Base-by-base conservation (phyloP, 2,329 filamentous ascomycete genomes). In the Ophiostoma novo-ulmi region DNA sequence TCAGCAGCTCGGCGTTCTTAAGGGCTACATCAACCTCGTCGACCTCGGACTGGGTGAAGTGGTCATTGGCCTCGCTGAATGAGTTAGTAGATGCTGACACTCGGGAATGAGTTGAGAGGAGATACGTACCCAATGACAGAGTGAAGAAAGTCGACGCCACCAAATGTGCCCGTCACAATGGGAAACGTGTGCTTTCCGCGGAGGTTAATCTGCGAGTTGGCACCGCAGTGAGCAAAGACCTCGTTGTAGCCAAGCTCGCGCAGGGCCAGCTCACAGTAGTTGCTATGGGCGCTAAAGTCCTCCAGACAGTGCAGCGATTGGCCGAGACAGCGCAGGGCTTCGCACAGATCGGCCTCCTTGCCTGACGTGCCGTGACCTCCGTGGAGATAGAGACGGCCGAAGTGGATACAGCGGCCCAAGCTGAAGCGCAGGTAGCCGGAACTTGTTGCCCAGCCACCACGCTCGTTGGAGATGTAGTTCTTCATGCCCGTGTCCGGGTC, bases 401-500 rank as follows among this genome's bases (percentile, higher is more conserved):
- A 93, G 79, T 94, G 91, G 73, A 94, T 91, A 77, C 89, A 87
- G 72, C 91, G 87, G 17, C 85, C 84, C 73, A 95, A 84, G 75
- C 91, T 93, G 80, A 88, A 92, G 75, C 89, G 88, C 72, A 97
- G 85, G 76, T 94, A 97, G 55, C 91, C 94, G 8, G 91, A 83
- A 73, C 93, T 97, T 26, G 95, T 99, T 1, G 94, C 92, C 91
- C 94, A 97, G 58, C 87, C 86, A 5, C 93, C 92, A 17, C 81
- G 83, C 78, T 98, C 94, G 76, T 97, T 98, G 72, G 94, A 89
- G 75, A 99, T 98, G 79, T 99, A 99, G 79, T 98, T 98, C 81
- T 98, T 99, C 94, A 99, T 97, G n/a, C 94, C 94, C 0, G 92
- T 95, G 6, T 85, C 82, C 44, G 82, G 81, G 76, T 95, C 92